Evolutionary conservation across 768 basidiomycete species (phyloP).

Genomic region (Pisolithus sp.): DNA sequence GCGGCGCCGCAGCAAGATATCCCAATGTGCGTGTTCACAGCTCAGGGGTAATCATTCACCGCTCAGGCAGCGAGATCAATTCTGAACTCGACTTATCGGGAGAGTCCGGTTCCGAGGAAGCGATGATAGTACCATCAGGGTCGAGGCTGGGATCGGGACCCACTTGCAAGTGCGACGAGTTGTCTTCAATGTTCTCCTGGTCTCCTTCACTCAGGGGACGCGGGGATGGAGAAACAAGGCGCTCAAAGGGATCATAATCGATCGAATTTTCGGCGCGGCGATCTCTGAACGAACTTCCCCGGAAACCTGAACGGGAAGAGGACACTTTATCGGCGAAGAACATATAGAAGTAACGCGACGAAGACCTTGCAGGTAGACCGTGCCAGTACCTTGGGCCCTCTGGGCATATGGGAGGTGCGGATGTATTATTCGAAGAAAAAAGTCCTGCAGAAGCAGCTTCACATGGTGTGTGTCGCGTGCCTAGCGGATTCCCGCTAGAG

Average conservation of each 20-base stretch:
- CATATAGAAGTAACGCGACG: constrained; percentile 32
- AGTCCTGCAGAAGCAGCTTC: constrained; percentile 47
- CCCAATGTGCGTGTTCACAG: too few relatives aligned
- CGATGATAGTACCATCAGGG: constrained; percentile 37
- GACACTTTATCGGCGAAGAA: constrained; percentile 44
- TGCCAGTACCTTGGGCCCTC: constrained; percentile 42
- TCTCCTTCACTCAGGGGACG: constrained; percentile 31
- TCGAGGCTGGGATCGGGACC: constrained; percentile 28
- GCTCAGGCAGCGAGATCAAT: constrained; percentile 38
- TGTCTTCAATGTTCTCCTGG: constrained; percentile 4
- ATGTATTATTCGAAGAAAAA: constrained; percentile 19
- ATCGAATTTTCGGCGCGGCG: constrained; percentile 16
- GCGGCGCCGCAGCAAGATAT: too few relatives aligned
- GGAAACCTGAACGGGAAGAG: constrained; percentile 6
- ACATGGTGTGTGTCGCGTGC: constrained; percentile 57
- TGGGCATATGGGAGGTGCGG: constrained; percentile 26
- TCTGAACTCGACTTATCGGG: constrained; percentile 38
- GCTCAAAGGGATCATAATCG: constrained; percentile 37
- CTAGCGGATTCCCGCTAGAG: constrained; percentile 58
- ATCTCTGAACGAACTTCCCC: neutral
- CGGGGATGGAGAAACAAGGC: constrained; percentile 32
- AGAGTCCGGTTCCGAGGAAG: constrained; percentile 32
- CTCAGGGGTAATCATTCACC: constrained; percentile 21
- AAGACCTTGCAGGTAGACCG: constrained; percentile 10
- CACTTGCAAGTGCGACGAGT: constrained; percentile 1